phyloP scores from a whole-genome alignment of 2,329 filamentous ascomycete species.

The Neocucurbitaria cava region DNA sequence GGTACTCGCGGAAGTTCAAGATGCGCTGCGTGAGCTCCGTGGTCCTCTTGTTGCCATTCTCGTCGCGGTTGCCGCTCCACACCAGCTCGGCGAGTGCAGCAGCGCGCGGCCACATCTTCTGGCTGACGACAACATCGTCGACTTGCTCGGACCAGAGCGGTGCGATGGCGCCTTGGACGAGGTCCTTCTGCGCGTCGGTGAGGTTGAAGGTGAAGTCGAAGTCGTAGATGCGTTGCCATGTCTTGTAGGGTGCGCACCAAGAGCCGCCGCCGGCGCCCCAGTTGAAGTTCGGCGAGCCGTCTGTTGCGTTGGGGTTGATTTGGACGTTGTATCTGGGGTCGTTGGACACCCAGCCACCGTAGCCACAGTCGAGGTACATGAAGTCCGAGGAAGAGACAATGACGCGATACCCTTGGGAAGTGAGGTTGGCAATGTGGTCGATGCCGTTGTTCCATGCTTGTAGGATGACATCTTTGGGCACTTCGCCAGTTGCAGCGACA shows the following conservation, averaged over 20 bases:
- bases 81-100: slow-evolving; percentile 63
- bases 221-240: slow-evolving; percentile 67
- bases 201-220: slow-evolving; percentile 63
- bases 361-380: slow-evolving; percentile 64
- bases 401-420: slow-evolving; percentile 59
- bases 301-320: slow-evolving; percentile 56
- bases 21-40: slow-evolving; percentile 63
- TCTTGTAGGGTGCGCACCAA: slow-evolving; percentile 67
- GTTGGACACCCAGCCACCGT: slow-evolving; percentile 62
- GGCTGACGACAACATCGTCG: slow-evolving; percentile 59
- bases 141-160: slow-evolving; percentile 64
- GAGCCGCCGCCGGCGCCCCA: slow-evolving; percentile 61
- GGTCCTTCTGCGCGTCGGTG: slow-evolving; percentile 55
- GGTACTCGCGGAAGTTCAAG: slow-evolving; percentile 66
- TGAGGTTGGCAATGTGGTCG: slow-evolving; percentile 60
- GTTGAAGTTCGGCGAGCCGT: slow-evolving; percentile 59
- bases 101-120: slow-evolving; percentile 64
- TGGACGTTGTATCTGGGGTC: slow-evolving; percentile 64
- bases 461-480: slow-evolving; percentile 61
- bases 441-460: slow-evolving; percentile 64
- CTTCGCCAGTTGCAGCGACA: slow-evolving; percentile 53
- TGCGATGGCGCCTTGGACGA: slow-evolving; percentile 60
- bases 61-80: slow-evolving; percentile 63
- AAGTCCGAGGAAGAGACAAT: slow-evolving; percentile 65
- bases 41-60: slow-evolving; percentile 58